A percentile compares a stretch with the other conserved stretches of the same genome.
Conservation (phyloP, 169 alveolate species). For the Plasmodium cynomolgi region DNA sequence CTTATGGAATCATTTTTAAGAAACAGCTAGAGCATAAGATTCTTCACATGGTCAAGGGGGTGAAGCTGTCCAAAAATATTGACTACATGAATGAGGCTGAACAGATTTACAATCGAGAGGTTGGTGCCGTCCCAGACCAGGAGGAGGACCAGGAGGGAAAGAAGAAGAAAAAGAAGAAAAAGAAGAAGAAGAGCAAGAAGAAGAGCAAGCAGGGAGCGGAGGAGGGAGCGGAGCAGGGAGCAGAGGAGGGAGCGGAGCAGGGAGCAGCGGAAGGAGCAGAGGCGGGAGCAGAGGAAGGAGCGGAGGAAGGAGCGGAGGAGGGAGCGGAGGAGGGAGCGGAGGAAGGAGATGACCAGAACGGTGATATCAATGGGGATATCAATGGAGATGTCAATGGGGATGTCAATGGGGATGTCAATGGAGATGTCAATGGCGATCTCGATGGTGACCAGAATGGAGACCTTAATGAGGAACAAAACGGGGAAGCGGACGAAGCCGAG, state of each 20-base stretch:
- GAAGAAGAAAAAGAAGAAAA: conserved; percentile 75
- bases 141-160: conserved; percentile 71
- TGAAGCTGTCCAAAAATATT: conserved; percentile 85
- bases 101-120: conserved; percentile 82
- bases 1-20: conserved; percentile 94
- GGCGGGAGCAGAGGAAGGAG: conserved; percentile 22
- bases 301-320: conserved; percentile 9
- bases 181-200: conserved; percentile 50
- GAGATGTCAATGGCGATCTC: neutral
- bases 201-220: conserved; percentile 10
- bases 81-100: conserved; percentile 92
- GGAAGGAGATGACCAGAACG: neutral
- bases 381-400: neutral
- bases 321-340: neutral
- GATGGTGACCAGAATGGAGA: neutral
- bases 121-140: conserved; percentile 74
- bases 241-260: conserved; percentile 47
- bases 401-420: neutral
- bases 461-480: neutral
- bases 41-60: conserved; percentile 89
- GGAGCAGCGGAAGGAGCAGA: conserved; percentile 64
- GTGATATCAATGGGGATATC: neutral
- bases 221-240: conserved; percentile 1
- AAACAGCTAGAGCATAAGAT: conserved; percentile 96
- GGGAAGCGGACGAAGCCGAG: neutral